phyloP scores from a whole-genome alignment of 768 basidiomycete genomes.

The Lactarius deliciosus region DNA sequence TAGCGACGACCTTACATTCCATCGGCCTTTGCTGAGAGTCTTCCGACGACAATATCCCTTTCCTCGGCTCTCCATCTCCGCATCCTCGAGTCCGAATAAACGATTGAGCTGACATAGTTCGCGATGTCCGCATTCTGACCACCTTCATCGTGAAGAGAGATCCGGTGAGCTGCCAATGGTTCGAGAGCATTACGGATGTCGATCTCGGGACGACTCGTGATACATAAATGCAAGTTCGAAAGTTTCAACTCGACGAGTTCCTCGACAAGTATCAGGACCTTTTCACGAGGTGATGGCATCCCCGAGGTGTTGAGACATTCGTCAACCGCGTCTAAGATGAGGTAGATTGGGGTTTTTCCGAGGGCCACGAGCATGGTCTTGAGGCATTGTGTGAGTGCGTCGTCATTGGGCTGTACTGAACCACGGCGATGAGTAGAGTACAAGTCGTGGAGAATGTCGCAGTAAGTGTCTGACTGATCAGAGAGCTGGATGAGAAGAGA shows the following conservation, averaged over 20 bases:
- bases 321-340: not conserved
- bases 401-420: not conserved
- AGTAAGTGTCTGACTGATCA: conserved; percentile 1
- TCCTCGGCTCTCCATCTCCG: not conserved
- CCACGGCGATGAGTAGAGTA: not conserved
- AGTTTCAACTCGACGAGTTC: not conserved
- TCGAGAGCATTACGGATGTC: not conserved
- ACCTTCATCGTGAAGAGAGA: not conserved
- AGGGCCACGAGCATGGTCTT: not conserved
- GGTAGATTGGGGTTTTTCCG: not conserved
- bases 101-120: not conserved
- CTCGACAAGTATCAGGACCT: not conserved
- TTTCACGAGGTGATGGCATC: not conserved
- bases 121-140: not conserved
- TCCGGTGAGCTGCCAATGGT: not conserved
- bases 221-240: not conserved
- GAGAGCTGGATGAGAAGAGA: conserved; percentile 7
- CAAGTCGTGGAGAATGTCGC: not conserved
- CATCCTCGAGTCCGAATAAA: not conserved
- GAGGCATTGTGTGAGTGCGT: not conserved
- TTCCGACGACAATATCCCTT: too few species aligned
- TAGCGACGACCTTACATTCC: too few species aligned
- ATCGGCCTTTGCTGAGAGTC: not conserved
- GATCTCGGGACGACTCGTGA: not conserved
- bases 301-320: not conserved